A percentile compares a stretch with the other conserved stretches of the same genome.
Evolutionary conservation across 2,329 filamentous ascomycete species (phyloP).

Genomic region (Sclerotinia glacialis): DNA sequence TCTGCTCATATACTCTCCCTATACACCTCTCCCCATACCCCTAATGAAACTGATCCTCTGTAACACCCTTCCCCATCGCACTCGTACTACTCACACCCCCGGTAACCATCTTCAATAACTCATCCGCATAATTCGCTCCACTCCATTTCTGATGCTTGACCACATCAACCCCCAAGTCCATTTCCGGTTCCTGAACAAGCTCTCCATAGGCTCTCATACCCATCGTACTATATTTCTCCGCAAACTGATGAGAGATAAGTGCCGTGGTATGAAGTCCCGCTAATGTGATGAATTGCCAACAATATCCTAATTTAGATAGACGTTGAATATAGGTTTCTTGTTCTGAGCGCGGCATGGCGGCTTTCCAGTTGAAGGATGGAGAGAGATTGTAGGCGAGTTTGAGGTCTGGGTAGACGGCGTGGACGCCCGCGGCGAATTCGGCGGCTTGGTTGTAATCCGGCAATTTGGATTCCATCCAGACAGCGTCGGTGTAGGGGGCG

Average conservation of each 20-base stretch:
- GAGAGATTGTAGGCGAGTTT: constrained; percentile 99
- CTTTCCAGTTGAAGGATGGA: constrained; percentile 99
- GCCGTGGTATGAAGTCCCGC: constrained; percentile 95
- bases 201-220: constrained; percentile 98
- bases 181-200: constrained; percentile 96
- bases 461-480: constrained; percentile 99
- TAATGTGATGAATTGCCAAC: constrained; percentile 99
- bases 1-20: too few species aligned
- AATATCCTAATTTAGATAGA: constrained; percentile 84
- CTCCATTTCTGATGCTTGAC: constrained; percentile 99
- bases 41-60: constrained; percentile 88
- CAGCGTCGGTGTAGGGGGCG: constrained; percentile 88
- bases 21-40: background rate
- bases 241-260: constrained; percentile 86
- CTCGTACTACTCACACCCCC: constrained; percentile 88
- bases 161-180: constrained; percentile 84
- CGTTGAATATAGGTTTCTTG: constrained; percentile 97
- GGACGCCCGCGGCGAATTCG: constrained; percentile 90
- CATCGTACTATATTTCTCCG: constrained; percentile 71
- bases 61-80: constrained; percentile 97
- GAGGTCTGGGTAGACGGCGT: constrained; percentile 92
- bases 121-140: constrained; percentile 91
- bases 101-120: constrained; percentile 93
- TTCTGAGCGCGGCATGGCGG: constrained; percentile 85
- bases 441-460: constrained; percentile 88